Percentiles rank a stretch among this genome's conserved stretches.
Conservation (phyloP, 2,329 filamentous ascomycete genomes). For the Diplocarpon mali region DNA sequence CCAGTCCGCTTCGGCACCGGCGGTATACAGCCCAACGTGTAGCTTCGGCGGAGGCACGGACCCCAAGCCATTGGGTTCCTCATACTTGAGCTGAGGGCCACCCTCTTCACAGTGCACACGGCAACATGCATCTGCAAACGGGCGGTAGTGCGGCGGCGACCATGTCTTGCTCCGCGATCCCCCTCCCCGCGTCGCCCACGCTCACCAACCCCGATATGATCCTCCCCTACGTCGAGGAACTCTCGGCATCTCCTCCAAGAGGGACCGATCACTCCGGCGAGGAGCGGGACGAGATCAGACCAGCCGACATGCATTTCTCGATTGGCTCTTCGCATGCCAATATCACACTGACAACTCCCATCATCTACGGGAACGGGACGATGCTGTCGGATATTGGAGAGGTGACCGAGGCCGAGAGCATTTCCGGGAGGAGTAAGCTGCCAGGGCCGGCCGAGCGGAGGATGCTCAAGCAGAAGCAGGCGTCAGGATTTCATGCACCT, state of each 20-base stretch:
- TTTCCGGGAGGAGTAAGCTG: slow-evolving; percentile 31
- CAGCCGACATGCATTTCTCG: slow-evolving; percentile 22
- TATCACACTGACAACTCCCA: slow-evolving; percentile 48
- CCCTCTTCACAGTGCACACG: slow-evolving; percentile 4
- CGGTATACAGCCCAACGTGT: no score
- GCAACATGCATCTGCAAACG: slow-evolving; percentile 22
- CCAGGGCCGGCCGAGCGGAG: slow-evolving; percentile 25
- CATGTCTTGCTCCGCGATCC: slow-evolving; percentile 30
- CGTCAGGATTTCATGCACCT: slow-evolving; percentile 13
- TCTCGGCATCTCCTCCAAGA: slow-evolving; percentile 33
- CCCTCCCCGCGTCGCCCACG: slow-evolving; percentile 64
- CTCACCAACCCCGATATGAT: slow-evolving; percentile 94
- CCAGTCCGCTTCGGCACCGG: no score
- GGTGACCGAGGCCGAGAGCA: slow-evolving; percentile 42
- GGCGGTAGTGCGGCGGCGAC: slow-evolving; percentile 15
- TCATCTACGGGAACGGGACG: slow-evolving; percentile 58
- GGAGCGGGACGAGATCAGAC: slow-evolving; percentile 24
- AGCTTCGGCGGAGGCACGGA: no score
- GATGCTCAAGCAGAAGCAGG: slow-evolving; percentile 18
- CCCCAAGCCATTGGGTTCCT: no score
- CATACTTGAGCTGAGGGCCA: no score
- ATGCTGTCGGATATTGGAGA: slow-evolving; percentile 57
- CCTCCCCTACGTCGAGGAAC: slow-evolving; percentile 56
- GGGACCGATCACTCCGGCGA: slow-evolving; percentile 30
- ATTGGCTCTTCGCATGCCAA: slow-evolving; percentile 31